Percentiles rank a stretch among this genome's conserved stretches.
phyloP scores from a whole-genome alignment of 805 yeast species.

The Suhomyces faveliae region DNA sequence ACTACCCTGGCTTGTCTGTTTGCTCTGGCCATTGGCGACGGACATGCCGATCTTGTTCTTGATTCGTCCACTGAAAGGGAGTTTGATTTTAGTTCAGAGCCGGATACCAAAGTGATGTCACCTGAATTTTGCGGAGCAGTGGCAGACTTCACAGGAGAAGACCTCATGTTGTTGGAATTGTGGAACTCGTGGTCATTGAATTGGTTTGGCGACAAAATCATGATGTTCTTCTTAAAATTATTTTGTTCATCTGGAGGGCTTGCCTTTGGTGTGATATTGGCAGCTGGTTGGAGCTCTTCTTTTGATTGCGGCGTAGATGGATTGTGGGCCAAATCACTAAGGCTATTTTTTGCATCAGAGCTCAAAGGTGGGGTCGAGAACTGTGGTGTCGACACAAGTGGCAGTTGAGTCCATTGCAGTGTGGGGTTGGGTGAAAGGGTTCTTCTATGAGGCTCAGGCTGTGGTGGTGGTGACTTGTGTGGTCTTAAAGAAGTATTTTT shows the following conservation, averaged over 20 bases:
- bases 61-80: conserved; percentile 16
- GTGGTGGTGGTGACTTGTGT: conserved; percentile 2
- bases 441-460: background rate
- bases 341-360: background rate
- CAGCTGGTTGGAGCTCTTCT: conserved; percentile 14
- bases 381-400: conserved; percentile 15
- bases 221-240: conserved; percentile 26
- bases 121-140: background rate
- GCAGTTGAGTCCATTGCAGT: conserved; percentile 4
- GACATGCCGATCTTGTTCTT: conserved; percentile 26
- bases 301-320: background rate
- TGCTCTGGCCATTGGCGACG: conserved; percentile 43
- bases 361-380: conserved; percentile 17
- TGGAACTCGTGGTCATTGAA: conserved; percentile 35
- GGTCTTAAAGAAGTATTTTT: conserved; percentile 12
- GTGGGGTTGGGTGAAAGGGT: conserved; percentile 4
- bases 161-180: conserved; percentile 14
- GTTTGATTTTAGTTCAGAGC: conserved; percentile 5
- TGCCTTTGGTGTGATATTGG: conserved; percentile 12
- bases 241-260: background rate
- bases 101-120: background rate
- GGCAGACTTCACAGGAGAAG: conserved; percentile 3
- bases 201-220: conserved; percentile 41
- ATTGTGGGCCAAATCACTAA: background rate
- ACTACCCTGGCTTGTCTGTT: conserved; percentile 47